Conservation (phyloP, 139 green algal species). For the Chlamydomonas schloesseri region DNA sequence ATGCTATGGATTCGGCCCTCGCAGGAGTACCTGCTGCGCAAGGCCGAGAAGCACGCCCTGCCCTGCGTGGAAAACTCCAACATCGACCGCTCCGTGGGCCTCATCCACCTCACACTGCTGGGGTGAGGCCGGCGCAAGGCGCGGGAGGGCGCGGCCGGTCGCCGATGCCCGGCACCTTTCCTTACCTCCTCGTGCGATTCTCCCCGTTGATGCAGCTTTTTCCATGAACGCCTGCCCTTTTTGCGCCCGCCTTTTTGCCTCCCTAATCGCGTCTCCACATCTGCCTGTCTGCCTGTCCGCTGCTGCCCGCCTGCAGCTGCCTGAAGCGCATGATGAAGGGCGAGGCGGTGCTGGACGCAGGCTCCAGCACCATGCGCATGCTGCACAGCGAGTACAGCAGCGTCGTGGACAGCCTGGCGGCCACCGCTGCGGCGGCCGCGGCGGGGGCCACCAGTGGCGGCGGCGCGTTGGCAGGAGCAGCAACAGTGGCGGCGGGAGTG, state of each 20-base stretch:
- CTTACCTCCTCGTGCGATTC: no score
- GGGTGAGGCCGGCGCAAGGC: conserved; percentile 68
- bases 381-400: conserved; percentile 60
- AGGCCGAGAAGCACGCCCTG: conserved; percentile 83
- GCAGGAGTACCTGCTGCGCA: conserved; percentile 80
- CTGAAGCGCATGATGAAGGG: conserved; percentile 59
- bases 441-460: neutral
- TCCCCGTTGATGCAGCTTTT: no score
- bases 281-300: no score
- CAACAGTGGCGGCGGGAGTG: neutral
- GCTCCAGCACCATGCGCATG: conserved; percentile 42
- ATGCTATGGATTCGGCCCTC: neutral
- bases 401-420: conserved; percentile 30
- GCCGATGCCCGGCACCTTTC: no score
- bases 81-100: conserved; percentile 88
- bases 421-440: neutral
- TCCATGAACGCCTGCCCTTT: neutral
- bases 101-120: conserved; percentile 91
- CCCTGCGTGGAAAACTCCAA: conserved; percentile 96
- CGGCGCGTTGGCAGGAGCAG: neutral
- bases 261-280: no score
- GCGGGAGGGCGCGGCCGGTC: no score
- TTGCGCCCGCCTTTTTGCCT: no score
- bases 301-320: conserved; percentile 39
- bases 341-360: conserved; percentile 55